Percentiles rank a stretch among this genome's conserved stretches.
Conservation (phyloP, 306 rosid genomes). For the Argentina anserina region DNA sequence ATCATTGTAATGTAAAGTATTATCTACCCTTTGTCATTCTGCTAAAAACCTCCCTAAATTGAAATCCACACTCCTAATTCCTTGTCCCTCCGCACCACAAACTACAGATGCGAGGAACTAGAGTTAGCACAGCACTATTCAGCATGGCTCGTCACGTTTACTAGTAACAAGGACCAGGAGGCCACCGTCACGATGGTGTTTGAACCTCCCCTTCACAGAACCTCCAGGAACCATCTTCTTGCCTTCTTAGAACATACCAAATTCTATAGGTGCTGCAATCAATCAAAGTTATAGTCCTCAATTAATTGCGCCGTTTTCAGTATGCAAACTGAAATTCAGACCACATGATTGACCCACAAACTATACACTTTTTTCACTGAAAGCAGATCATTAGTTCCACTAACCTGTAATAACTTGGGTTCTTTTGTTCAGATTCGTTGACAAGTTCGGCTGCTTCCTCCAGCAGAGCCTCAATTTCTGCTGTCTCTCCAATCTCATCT, state of each 20-base stretch:
- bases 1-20: neutral
- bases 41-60: conserved; percentile 1
- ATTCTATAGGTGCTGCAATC: conserved; percentile 75
- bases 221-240: conserved; percentile 92
- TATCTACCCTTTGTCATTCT: neutral
- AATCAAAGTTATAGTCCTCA: conserved; percentile 8
- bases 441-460: conserved; percentile 99
- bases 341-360: neutral
- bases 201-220: conserved; percentile 73
- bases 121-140: conserved; percentile 39
- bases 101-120: conserved; percentile 24
- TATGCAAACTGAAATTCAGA: neutral
- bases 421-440: conserved; percentile 53
- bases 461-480: conserved; percentile 75
- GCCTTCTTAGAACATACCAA: conserved; percentile 69
- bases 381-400: conserved; percentile 13
- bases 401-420: conserved; percentile 87
- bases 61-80: neutral
- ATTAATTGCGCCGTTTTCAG: neutral
- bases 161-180: conserved; percentile 15
- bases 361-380: neutral
- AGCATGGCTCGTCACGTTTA: conserved; percentile 22
- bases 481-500: conserved; percentile 61
- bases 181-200: conserved; percentile 38
- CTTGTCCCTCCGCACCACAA: conserved; percentile 4